Evolutionary conservation across 2,329 filamentous ascomycete genomes (phyloP).

Genomic region (Cladosporium colombiae): DNA sequence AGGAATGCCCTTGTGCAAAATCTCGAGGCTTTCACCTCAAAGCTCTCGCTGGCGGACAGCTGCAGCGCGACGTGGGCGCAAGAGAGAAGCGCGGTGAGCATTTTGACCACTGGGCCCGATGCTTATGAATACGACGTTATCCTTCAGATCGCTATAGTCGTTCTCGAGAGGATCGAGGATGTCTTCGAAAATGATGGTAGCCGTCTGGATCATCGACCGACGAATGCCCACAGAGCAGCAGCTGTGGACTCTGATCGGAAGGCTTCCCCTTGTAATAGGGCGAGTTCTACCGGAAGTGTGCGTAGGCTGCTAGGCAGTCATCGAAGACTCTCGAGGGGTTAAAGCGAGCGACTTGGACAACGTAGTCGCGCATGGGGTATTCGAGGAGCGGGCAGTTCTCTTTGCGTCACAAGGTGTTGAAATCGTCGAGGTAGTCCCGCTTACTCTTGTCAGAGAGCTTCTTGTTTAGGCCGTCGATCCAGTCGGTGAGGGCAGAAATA

Average conservation of each 20-base stretch:
- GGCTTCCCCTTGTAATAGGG: not conserved
- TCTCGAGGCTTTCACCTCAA: slow-evolving; percentile 85
- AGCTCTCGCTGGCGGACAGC: slow-evolving; percentile 78
- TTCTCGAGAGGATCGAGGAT: slow-evolving; percentile 67
- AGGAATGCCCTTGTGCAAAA: slow-evolving; percentile 75
- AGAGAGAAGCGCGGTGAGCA: slow-evolving; percentile 74
- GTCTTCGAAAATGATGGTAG: slow-evolving; percentile 68
- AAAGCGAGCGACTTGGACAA: too few relatives aligned
- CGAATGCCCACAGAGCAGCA: slow-evolving; percentile 76
- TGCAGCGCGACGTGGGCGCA: slow-evolving; percentile 74
- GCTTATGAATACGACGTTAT: slow-evolving; percentile 73
- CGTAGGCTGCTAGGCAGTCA: too few relatives aligned
- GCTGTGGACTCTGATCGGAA: slow-evolving; percentile 62
- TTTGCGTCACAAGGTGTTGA: too few relatives aligned
- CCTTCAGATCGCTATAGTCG: slow-evolving; percentile 58
- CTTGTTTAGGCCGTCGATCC: too few relatives aligned
- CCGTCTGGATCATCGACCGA: slow-evolving; percentile 81
- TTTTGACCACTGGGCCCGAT: slow-evolving; percentile 74
- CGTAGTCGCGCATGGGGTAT: too few relatives aligned
- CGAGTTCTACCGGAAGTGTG: too few relatives aligned
- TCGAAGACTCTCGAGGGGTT: too few relatives aligned
- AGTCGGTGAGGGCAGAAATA: too few relatives aligned
- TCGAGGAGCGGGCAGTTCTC: too few relatives aligned
- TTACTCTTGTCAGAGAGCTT: too few relatives aligned
- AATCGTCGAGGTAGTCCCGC: too few relatives aligned